Evolutionary conservation across 2,329 filamentous ascomycete species (phyloP).

Genomic region (Penicillium hesseltinei): DNA sequence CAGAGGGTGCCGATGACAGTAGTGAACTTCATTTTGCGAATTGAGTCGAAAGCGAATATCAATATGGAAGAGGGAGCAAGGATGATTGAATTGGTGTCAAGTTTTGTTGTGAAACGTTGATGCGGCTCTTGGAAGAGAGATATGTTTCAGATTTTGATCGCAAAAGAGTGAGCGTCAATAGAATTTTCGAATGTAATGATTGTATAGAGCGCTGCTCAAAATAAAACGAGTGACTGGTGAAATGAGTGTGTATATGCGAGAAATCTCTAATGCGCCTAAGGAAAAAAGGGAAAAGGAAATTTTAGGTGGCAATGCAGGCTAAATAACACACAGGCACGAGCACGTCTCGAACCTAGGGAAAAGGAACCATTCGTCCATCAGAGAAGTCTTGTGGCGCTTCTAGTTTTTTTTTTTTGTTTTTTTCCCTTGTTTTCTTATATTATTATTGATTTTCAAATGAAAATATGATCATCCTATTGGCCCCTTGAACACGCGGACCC

Average conservation of each 20-base stretch:
- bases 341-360: slow-evolving; percentile 9
- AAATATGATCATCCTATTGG: slow-evolving; percentile 15
- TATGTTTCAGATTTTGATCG: slow-evolving; percentile 14
- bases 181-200: slow-evolving; percentile 23
- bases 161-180: slow-evolving; percentile 30
- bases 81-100: neutral
- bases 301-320: slow-evolving; percentile 22
- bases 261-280: slow-evolving; percentile 19
- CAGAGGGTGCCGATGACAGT: slow-evolving; percentile 35
- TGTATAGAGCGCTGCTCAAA: slow-evolving; percentile 31
- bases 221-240: slow-evolving; percentile 19
- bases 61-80: neutral
- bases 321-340: slow-evolving; percentile 11
- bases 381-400: slow-evolving; percentile 5
- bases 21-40: slow-evolving; percentile 38
- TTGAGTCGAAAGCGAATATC: neutral
- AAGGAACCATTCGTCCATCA: slow-evolving; percentile 1
- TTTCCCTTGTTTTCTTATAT: slow-evolving; percentile 3
- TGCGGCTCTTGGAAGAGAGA: neutral
- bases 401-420: neutral
- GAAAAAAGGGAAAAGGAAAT: slow-evolving; percentile 11
- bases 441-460: slow-evolving; percentile 9
- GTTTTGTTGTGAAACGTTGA: neutral
- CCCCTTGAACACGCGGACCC: slow-evolving; percentile 6
- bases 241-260: slow-evolving; percentile 16